phyloP scores from a whole-genome alignment of 2,329 filamentous ascomycete genomes.

The Gyromitra esculenta region DNA sequence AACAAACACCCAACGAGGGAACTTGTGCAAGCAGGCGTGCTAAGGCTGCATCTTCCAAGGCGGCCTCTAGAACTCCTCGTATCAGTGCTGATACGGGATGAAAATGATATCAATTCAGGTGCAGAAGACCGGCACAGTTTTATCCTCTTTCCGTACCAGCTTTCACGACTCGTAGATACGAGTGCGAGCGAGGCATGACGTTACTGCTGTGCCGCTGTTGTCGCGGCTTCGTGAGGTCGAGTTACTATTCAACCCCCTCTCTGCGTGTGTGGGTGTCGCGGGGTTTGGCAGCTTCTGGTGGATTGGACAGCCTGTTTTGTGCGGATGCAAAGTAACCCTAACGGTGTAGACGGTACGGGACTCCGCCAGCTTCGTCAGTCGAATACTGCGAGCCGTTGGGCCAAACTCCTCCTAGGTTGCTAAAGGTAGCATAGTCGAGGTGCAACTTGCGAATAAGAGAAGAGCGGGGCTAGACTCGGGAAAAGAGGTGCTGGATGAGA shows the following conservation, averaged over 20 bases:
- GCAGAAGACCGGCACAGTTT: constrained; percentile 2
- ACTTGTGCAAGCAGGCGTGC: neutral
- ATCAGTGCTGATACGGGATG: neutral
- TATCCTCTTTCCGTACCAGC: neutral
- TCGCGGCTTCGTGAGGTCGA: neutral
- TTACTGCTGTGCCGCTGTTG: neutral
- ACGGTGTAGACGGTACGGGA: constrained; percentile 1
- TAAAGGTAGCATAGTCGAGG: neutral
- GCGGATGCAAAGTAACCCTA: neutral
- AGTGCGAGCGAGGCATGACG: neutral
- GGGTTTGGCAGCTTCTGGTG: neutral
- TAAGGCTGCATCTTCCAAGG: neutral
- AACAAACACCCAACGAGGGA: neutral
- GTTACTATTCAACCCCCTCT: neutral
- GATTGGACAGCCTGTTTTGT: neutral
- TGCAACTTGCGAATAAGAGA: neutral
- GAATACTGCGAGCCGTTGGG: neutral
- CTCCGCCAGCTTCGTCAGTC: neutral
- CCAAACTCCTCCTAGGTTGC: neutral
- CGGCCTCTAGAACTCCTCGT: neutral
- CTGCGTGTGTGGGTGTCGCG: neutral
- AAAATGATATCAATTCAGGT: constrained; percentile 15
- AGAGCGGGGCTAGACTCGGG: neutral
- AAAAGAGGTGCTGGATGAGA: neutral
- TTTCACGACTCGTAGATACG: neutral